Conservation (phyloP, 208 protist species). For the Leishmania gerbilli region DNA sequence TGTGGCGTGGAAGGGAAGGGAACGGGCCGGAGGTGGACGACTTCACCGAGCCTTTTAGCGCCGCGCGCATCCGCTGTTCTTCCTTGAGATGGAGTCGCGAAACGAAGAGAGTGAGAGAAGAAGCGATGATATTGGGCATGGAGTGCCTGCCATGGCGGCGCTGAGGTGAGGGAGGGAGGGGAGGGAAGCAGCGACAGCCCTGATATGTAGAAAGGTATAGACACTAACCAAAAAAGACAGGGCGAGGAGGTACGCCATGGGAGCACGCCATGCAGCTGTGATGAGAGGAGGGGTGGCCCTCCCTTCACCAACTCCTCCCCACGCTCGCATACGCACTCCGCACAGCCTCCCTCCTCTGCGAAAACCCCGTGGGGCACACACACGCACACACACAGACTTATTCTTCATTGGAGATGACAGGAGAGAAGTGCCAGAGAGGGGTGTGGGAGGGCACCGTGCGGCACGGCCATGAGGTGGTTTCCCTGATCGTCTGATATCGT, state of each 20-base stretch:
- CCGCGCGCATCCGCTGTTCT: not conserved
- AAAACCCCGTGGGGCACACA: not conserved
- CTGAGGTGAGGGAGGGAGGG: not conserved
- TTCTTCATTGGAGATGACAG: not conserved
- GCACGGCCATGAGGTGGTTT: not conserved
- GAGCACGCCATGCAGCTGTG: not conserved
- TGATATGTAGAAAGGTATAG: not conserved
- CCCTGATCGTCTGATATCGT: not conserved
- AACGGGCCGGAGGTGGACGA: not conserved
- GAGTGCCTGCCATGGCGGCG: not conserved
- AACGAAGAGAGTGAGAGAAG: not conserved
- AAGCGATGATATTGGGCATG: not conserved
- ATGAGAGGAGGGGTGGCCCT: not conserved
- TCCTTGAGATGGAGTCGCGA: too few relatives aligned
- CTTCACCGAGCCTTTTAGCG: not conserved
- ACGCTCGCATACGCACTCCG: not conserved
- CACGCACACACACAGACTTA: not conserved
- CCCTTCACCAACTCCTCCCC: not conserved
- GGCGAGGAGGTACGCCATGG: not conserved
- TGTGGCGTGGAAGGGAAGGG: not conserved
- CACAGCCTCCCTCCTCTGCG: not conserved
- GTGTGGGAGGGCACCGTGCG: not conserved
- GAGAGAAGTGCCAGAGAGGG: not conserved
- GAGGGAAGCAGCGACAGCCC: not conserved
- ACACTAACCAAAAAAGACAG: not conserved